These are phyloP conservation scores for Claviceps sp. DNA, from an alignment of 2,329 filamentous ascomycete genomes.

Conservation along the genomic window DNA sequence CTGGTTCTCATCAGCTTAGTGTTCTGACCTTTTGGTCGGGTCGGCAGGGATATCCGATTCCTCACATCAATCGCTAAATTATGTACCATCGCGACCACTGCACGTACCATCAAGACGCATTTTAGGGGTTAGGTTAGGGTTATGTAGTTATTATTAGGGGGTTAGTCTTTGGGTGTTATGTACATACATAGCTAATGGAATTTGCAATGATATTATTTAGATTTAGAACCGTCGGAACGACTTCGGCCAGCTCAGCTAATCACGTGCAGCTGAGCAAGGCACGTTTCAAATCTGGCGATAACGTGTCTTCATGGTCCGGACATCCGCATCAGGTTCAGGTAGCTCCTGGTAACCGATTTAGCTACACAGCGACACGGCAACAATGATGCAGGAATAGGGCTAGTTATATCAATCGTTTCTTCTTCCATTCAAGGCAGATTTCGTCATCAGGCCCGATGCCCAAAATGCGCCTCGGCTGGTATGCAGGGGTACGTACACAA, in stretches of 20 bases:
- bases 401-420: background rate
- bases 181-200: too few species aligned
- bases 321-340: background rate
- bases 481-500: constrained; percentile 42
- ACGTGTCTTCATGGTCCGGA: constrained; percentile 5
- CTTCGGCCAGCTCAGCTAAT: background rate
- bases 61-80: too few species aligned
- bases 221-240: background rate
- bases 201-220: too few species aligned
- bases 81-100: too few species aligned
- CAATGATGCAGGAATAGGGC: constrained; percentile 2
- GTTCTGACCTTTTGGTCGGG: too few species aligned
- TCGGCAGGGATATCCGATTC: too few species aligned
- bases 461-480: constrained; percentile 47
- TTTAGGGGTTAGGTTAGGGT: too few species aligned
- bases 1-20: too few species aligned
- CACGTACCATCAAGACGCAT: too few species aligned
- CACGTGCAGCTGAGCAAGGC: constrained; percentile 1
- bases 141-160: too few species aligned
- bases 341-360: background rate
- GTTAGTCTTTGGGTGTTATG: too few species aligned
- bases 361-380: background rate
- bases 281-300: background rate
- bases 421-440: background rate
- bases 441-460: constrained; percentile 13